These are phyloP conservation scores for Termitomyces sp. DNA, from an alignment of 768 basidiomycete genomes.

Conservation along the genomic window DNA sequence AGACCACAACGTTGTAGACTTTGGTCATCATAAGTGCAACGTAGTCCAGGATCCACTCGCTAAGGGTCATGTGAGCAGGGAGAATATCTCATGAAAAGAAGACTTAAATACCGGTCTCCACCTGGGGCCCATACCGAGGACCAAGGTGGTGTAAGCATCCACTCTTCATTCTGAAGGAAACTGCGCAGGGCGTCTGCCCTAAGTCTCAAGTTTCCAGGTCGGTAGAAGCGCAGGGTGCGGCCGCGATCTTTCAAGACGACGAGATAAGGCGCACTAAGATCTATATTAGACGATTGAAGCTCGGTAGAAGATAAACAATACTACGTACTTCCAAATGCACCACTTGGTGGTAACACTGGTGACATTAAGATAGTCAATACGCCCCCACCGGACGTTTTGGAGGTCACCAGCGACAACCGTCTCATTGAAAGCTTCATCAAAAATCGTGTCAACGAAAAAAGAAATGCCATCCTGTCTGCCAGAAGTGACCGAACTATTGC, in stretches of 20 bases:
- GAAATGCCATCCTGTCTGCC: constrained; percentile 61
- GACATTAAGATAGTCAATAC: constrained; percentile 85
- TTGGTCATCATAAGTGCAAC: constrained; percentile 42
- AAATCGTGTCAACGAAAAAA: constrained; percentile 62
- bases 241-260: constrained; percentile 70
- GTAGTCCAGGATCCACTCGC: constrained; percentile 65
- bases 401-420: constrained; percentile 54
- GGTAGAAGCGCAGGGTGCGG: constrained; percentile 76
- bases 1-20: constrained; percentile 44
- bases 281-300: not conserved
- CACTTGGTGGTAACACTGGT: constrained; percentile 82
- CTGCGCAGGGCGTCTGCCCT: constrained; percentile 53
- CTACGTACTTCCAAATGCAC: constrained; percentile 77
- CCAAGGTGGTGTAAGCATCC: constrained; percentile 66
- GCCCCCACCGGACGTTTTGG: constrained; percentile 72
- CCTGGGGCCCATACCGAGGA: constrained; percentile 64
- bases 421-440: constrained; percentile 70
- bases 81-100: not conserved
- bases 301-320: constrained; percentile 13
- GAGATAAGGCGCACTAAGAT: constrained; percentile 65
- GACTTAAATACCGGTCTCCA: constrained; percentile 51
- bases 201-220: constrained; percentile 55
- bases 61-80: constrained; percentile 19
- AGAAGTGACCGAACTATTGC: constrained; percentile 48
- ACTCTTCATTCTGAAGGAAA: constrained; percentile 62